Base-by-base conservation (phyloP, 2,329 filamentous ascomycete species). In the Blumeriella jaapii region DNA sequence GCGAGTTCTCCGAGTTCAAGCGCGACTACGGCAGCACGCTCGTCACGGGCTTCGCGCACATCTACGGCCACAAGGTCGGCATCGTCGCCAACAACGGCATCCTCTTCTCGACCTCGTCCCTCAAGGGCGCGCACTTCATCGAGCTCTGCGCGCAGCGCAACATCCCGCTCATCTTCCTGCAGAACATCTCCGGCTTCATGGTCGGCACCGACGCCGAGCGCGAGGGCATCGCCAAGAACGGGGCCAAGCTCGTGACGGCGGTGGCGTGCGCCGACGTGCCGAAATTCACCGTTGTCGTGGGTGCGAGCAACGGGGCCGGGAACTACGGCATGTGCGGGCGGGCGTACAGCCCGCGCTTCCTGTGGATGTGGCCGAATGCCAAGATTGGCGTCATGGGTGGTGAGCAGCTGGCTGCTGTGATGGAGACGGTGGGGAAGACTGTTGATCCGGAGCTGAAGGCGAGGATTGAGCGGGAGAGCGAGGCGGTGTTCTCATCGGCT, bases 271-370 rank as follows among this genome's bases (percentile, higher is more conserved):
- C 89, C 3, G 76, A 91, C 47, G 89, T 96, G 26, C 89, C 91
- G 48, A 96, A 98, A 60, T 89, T 96, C 55, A 98, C 91, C 1
- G 84, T 98, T 11, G 83, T 98, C 1, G 79, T 95, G n/a, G 91
- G 91, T 15, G 82, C 82, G 18, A 87, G 80, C 57, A 91, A 91
- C 46, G 89, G 89, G 39, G 89, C 89, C 6, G 91, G 91, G 3
- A 98, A 96, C 60, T 98, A 98, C 56, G 91, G 89, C 51, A 98
- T 98, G 91, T 96, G 85, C 55, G 91, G 91, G 14, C 73, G 91
- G 32, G 89, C 91, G 2, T 98, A 95, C 60, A 75, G 74, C n/a
- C 89, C 89, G 0, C 69, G 86, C 9, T 85, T 96, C 59, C 61
- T 96, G 41, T 95, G 85, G 77, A 93, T 89, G 69, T 98, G 91